phyloP scores from a whole-genome alignment of 306 rosid genomes.

The Fagus sylvatica region DNA sequence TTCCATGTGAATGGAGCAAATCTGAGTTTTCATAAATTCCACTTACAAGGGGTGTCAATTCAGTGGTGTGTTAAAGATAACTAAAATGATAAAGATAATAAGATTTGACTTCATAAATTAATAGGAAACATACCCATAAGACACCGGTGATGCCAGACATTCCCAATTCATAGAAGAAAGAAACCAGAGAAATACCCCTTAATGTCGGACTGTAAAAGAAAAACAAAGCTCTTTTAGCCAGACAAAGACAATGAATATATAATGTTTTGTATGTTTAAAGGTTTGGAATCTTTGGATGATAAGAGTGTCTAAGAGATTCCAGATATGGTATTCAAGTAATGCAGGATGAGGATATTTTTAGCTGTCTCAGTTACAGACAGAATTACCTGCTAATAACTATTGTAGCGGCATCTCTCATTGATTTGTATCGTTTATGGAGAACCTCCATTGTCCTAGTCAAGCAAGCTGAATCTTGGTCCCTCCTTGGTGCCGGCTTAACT shows the following conservation, averaged over 20 bases:
- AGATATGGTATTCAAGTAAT: background rate
- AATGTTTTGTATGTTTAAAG: background rate
- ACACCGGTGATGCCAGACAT: conserved; percentile 68
- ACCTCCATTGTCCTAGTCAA: conserved; percentile 42
- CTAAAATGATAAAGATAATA: too few relatives aligned
- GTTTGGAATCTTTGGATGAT: background rate
- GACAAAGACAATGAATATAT: background rate
- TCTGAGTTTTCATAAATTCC: too few relatives aligned
- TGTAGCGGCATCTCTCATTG: conserved; percentile 62
- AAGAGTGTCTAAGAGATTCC: background rate
- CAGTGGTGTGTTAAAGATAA: too few relatives aligned
- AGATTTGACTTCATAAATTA: background rate
- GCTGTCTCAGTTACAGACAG: background rate
- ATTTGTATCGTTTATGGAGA: conserved; percentile 47
- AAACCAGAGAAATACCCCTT: conserved; percentile 64
- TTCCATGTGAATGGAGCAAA: too few relatives aligned
- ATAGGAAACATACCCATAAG: conserved; percentile 51
- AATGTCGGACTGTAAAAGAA: conserved; percentile 62
- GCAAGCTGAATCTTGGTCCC: conserved; percentile 32
- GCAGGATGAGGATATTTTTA: background rate
- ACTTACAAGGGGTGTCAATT: too few relatives aligned
- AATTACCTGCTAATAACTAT: conserved; percentile 62
- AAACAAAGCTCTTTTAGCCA: conserved; percentile 9
- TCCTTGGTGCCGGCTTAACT: conserved; percentile 26
- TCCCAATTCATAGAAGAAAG: conserved; percentile 81